Evolutionary conservation across 2,329 filamentous ascomycete species (phyloP).

Genomic region (Hymenoscyphus repandus): DNA sequence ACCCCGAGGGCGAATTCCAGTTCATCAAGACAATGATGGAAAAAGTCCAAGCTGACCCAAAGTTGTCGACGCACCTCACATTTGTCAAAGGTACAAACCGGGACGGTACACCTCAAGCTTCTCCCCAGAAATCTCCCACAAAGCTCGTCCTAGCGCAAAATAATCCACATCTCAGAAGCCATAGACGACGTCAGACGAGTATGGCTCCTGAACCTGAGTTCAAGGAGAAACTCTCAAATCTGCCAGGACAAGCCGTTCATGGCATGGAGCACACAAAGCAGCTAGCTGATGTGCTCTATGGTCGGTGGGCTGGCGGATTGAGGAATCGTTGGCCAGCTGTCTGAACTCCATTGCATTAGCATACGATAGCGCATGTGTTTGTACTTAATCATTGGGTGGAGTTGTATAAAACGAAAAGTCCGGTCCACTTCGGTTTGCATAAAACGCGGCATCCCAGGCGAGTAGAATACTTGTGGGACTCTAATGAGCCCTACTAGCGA

Average conservation of each 20-base stretch:
- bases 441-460: no score
- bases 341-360: constrained; percentile 7
- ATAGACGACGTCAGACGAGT: constrained; percentile 52
- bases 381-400: constrained; percentile 14
- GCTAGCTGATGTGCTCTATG: constrained; percentile 84
- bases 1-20: constrained; percentile 86
- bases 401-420: constrained; percentile 13
- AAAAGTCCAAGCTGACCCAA: constrained; percentile 65
- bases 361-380: constrained; percentile 15
- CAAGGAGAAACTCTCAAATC: constrained; percentile 38
- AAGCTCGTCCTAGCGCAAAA: constrained; percentile 75
- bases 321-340: constrained; percentile 59
- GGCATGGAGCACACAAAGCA: constrained; percentile 93
- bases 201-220: constrained; percentile 43
- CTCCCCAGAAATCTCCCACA: constrained; percentile 26
- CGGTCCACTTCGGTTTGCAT: background rate
- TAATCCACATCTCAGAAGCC: constrained; percentile 80
- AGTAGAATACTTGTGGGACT: background rate
- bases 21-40: constrained; percentile 73
- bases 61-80: constrained; percentile 42
- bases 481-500: background rate
- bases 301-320: constrained; percentile 82
- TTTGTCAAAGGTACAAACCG: constrained; percentile 39
- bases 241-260: constrained; percentile 51
- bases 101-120: constrained; percentile 54